Conservation (phyloP, 1,284 basidiomycete genomes). For the Cryptococcus wingfieldii region DNA sequence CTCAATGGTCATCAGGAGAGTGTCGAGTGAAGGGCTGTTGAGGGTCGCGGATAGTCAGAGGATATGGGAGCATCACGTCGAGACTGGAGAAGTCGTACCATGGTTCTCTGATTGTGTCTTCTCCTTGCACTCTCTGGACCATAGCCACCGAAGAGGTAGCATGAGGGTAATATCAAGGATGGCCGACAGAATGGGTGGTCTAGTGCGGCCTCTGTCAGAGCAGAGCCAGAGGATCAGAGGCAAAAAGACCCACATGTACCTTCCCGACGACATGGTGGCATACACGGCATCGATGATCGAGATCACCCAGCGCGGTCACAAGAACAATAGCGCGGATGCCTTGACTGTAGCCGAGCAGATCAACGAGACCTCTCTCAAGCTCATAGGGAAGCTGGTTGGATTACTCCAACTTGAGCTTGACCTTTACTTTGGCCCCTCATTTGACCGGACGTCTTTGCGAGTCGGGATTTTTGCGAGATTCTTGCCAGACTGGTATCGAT, state of each 20-base stretch:
- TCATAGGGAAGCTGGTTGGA: conserved; percentile 70
- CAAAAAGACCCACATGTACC: conserved; percentile 57
- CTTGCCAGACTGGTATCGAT: conserved; percentile 78
- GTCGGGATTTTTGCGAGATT: conserved; percentile 83
- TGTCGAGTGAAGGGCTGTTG: conserved; percentile 43
- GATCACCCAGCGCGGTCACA: conserved; percentile 68
- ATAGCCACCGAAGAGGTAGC: conserved; percentile 23
- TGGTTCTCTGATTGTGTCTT: conserved; percentile 45
- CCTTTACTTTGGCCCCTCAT: conserved; percentile 44
- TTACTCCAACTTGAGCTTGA: conserved; percentile 55
- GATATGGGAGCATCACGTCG: conserved; percentile 48
- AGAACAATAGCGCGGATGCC: conserved; percentile 22
- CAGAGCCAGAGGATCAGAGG: conserved; percentile 44
- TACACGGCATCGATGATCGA: conserved; percentile 83
- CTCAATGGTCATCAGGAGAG: conserved; percentile 40
- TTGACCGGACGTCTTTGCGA: conserved; percentile 63
- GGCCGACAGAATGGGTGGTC: conserved; percentile 39
- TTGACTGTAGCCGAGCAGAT: conserved; percentile 66
- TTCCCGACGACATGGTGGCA: conserved; percentile 84
- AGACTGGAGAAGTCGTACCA: conserved; percentile 46
- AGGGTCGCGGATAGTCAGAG: conserved; percentile 40
- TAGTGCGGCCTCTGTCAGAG: conserved; percentile 42
- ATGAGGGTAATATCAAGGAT: conserved; percentile 33
- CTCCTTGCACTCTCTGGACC: conserved; percentile 24
- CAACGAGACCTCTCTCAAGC: conserved; percentile 68